Evolutionary conservation across 2,329 filamentous ascomycete genomes (phyloP).

Genomic region (Sphaerulina vaccinii): DNA sequence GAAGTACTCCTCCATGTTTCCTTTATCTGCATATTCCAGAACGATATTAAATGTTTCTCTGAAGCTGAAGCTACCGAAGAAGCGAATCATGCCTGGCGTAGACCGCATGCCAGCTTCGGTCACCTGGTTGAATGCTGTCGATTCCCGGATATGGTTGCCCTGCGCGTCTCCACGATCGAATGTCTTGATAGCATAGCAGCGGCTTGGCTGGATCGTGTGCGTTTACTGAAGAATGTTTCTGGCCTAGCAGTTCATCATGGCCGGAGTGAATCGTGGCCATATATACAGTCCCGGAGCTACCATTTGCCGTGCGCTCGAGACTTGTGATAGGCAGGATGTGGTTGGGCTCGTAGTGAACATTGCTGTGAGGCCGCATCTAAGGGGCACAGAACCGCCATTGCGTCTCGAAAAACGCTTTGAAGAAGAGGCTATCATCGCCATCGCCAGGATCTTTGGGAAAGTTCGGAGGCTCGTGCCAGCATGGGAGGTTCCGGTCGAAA

Average conservation of each 20-base stretch:
- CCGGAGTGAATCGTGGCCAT: conserved; percentile 5
- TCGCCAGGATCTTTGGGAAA: conserved; percentile 4
- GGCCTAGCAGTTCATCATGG: conserved; percentile 6
- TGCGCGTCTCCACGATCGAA: neutral
- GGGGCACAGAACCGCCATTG: conserved; percentile 13
- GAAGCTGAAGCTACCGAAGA: conserved; percentile 30
- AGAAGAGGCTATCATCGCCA: too few relatives aligned
- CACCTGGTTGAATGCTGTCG: conserved; percentile 1
- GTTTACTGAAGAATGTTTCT: neutral
- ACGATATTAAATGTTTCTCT: conserved; percentile 35
- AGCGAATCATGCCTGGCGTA: conserved; percentile 27
- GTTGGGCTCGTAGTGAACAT: neutral
- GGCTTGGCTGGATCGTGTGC: neutral
- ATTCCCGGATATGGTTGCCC: neutral
- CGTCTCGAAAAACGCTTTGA: neutral
- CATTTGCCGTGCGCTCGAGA: neutral
- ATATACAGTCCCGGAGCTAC: neutral
- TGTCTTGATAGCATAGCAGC: conserved; percentile 17
- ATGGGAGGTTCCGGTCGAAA: conserved; percentile 2
- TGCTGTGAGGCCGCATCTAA: neutral
- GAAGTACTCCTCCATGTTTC: too few relatives aligned
- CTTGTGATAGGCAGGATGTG: conserved; percentile 1
- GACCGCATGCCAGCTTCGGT: neutral
- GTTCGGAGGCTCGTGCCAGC: neutral
- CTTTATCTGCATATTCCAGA: conserved; percentile 39